phyloP scores from a whole-genome alignment of 1,284 basidiomycete species.

The Irpex rosettiformis region DNA sequence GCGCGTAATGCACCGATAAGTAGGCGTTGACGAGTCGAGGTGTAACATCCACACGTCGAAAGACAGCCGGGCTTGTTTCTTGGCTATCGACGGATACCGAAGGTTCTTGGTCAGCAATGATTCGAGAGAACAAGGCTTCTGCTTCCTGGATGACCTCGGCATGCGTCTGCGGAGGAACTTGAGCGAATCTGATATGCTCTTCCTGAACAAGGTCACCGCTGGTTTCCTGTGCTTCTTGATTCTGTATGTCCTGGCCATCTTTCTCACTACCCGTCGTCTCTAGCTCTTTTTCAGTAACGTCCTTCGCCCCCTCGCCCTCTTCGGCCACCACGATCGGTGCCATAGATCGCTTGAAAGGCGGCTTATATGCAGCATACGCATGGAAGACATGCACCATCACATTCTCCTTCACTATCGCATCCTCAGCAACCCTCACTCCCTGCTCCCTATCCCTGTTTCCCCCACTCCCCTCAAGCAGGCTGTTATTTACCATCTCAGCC shows the following conservation, averaged over 20 bases:
- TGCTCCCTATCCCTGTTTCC: conserved; percentile 18
- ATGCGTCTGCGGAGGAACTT: conserved; percentile 70
- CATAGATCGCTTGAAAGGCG: conserved; percentile 59
- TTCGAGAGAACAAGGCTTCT: conserved; percentile 64
- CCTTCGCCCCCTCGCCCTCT: conserved; percentile 1
- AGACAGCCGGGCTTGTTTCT: conserved; percentile 24
- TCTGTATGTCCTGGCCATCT: too few relatives aligned
- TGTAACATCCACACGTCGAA: conserved; percentile 59
- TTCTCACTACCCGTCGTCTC: too few relatives aligned
- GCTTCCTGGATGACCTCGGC: conserved; percentile 76
- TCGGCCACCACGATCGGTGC: conserved; percentile 37
- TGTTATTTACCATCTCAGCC: conserved; percentile 70
- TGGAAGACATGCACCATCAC: conserved; percentile 85
- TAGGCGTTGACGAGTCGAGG: conserved; percentile 79
- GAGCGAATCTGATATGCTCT: conserved; percentile 36
- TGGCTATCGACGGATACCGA: conserved; percentile 7
- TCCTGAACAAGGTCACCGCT: background rate
- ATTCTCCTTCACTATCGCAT: conserved; percentile 53
- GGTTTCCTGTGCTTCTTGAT: background rate
- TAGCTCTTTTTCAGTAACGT: too few relatives aligned
- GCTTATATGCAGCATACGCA: conserved; percentile 80
- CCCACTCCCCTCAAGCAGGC: conserved; percentile 19
- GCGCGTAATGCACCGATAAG: conserved; percentile 72
- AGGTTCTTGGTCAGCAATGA: conserved; percentile 47
- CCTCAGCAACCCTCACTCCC: conserved; percentile 19